phyloP scores from a whole-genome alignment of 2,329 filamentous ascomycete genomes.

The Epichloe aotearoae region DNA sequence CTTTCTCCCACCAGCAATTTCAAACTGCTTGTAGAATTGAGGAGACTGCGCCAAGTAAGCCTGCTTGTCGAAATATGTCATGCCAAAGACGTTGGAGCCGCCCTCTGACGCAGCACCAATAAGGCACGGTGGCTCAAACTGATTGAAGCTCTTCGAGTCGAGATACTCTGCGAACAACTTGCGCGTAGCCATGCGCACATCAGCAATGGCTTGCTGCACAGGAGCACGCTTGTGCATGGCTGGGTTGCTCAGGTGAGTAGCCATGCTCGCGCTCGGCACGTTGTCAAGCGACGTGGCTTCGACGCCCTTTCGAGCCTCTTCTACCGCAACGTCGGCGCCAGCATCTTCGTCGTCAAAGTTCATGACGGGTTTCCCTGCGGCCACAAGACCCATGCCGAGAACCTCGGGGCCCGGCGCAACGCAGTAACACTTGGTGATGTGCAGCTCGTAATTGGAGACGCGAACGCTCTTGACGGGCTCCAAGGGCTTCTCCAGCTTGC shows the following conservation, averaged over 20 bases:
- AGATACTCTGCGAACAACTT: conserved; percentile 67
- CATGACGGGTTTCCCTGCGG: conserved; percentile 39
- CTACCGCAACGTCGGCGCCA: conserved; percentile 13
- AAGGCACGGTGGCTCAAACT: conserved; percentile 81
- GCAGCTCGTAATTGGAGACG: conserved; percentile 70
- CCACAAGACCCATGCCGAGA: conserved; percentile 43
- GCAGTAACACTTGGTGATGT: conserved; percentile 74
- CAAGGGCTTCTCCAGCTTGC: conserved; percentile 63
- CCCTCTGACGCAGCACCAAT: conserved; percentile 87
- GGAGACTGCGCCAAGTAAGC: conserved; percentile 72
- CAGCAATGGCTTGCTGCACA: conserved; percentile 72
- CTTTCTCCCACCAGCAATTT: conserved; percentile 67
- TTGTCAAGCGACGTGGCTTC: conserved; percentile 14
- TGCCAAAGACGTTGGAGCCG: conserved; percentile 78
- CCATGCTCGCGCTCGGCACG: conserved; percentile 60
- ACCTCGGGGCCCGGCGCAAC: conserved; percentile 49
- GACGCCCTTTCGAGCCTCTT: conserved; percentile 1
- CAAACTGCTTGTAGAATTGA: conserved; percentile 79
- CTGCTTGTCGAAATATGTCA: conserved; percentile 78
- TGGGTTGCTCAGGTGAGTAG: conserved; percentile 79
- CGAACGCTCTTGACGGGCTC: conserved; percentile 82
- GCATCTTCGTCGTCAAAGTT: conserved; percentile 43
- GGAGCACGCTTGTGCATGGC: conserved; percentile 86
- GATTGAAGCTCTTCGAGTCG: conserved; percentile 57
- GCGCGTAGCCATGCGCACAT: conserved; percentile 41